Percentiles rank a stretch among this genome's conserved stretches.
These are phyloP conservation scores for Candida maris DNA, from an alignment of 805 yeast genomes.

Conservation along the genomic window DNA sequence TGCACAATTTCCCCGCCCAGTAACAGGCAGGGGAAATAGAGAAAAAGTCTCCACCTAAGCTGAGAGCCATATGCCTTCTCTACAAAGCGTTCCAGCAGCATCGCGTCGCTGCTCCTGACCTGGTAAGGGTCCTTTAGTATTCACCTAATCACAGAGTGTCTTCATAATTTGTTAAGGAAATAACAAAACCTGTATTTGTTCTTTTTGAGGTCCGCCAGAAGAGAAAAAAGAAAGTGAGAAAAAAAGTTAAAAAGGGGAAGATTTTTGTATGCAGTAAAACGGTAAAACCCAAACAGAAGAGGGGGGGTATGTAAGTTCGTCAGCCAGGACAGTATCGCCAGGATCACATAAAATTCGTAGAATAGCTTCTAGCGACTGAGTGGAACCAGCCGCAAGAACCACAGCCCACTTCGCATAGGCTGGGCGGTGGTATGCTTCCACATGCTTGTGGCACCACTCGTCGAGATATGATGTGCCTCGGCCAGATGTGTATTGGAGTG, in stretches of 20 bases:
- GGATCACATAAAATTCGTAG: constrained; percentile 72
- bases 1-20: constrained; percentile 10
- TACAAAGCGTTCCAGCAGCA: constrained; percentile 1
- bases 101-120: too few species aligned
- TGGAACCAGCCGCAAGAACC: constrained; percentile 74
- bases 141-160: too few species aligned
- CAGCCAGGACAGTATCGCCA: constrained; percentile 81
- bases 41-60: constrained; percentile 4
- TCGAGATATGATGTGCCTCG: constrained; percentile 45
- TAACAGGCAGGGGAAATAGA: constrained; percentile 5
- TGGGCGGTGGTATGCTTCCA: constrained; percentile 39
- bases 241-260: too few species aligned
- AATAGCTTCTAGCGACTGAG: constrained; percentile 81
- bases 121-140: too few species aligned
- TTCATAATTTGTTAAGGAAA: too few species aligned
- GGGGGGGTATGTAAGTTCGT: constrained; percentile 80
- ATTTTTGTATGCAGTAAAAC: too few species aligned
- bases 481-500: constrained; percentile 50
- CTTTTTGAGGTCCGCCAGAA: too few species aligned
- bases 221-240: too few species aligned
- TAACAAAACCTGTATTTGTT: too few species aligned
- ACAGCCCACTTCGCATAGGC: constrained; percentile 63
- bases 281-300: too few species aligned
- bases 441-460: constrained; percentile 40
- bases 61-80: not conserved